Conservation (phyloP, 805 yeast genomes). For the Suhomyces sp. region DNA sequence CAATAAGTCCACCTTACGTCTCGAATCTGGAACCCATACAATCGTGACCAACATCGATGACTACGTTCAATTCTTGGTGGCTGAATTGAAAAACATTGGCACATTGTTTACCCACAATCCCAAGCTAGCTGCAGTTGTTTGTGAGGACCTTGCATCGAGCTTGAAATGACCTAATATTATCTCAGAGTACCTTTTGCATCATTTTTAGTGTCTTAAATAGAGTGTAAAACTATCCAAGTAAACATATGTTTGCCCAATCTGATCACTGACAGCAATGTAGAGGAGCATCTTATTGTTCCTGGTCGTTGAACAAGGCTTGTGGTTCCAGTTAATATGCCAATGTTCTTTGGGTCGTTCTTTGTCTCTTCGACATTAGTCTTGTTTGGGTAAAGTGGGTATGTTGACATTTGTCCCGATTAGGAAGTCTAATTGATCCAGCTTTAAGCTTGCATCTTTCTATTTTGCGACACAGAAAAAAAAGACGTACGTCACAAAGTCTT, state of each 20-base stretch:
- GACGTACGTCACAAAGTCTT: not conserved
- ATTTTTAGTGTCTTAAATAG: constrained; percentile 3
- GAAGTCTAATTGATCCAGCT: constrained; percentile 8
- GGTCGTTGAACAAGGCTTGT: too few species aligned
- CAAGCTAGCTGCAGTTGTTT: constrained; percentile 9
- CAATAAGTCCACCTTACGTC: constrained; percentile 5
- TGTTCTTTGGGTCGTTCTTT: constrained; percentile 1
- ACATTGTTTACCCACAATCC: constrained; percentile 8
- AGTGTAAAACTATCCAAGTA: too few species aligned
- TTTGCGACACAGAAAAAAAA: not conserved
- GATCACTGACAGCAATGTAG: too few species aligned
- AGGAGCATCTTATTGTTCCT: not conserved
- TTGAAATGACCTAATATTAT: too few species aligned
- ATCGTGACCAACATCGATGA: constrained; percentile 8
- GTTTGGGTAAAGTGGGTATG: constrained; percentile 1
- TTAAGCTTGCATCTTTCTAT: too few species aligned
- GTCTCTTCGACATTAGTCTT: not conserved
- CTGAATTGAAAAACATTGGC: constrained; percentile 11
- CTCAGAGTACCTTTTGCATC: too few species aligned
- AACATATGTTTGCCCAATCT: too few species aligned
- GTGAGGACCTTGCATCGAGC: constrained; percentile 10
- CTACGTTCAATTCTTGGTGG: constrained; percentile 13
- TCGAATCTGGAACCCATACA: constrained; percentile 6
- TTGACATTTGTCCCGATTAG: constrained; percentile 14
- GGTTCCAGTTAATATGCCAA: constrained; percentile 1